phyloP scores from a whole-genome alignment of 2,329 filamentous ascomycete species.

The Botrytis deweyae region DNA sequence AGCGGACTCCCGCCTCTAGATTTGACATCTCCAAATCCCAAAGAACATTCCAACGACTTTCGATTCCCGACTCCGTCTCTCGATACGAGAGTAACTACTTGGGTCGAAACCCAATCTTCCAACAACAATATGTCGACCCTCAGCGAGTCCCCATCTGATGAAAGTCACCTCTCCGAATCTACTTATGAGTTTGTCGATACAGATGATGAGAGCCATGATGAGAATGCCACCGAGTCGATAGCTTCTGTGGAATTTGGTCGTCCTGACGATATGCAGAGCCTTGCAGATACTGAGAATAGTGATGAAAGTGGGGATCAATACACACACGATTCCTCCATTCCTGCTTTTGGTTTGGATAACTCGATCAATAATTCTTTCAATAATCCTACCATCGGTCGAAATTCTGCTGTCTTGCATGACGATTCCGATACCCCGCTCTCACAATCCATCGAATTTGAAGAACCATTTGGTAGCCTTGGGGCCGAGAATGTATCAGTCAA shows the following conservation, averaged over 20 bases:
- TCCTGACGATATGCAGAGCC: conserved; percentile 40
- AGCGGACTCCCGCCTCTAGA: conserved; percentile 30
- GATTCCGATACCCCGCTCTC: conserved; percentile 35
- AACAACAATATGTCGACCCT: conserved; percentile 35
- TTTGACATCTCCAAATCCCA: conserved; percentile 21
- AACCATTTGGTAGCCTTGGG: conserved; percentile 41
- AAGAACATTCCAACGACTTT: conserved; percentile 27
- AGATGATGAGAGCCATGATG: conserved; percentile 39
- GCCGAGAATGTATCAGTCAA: conserved; percentile 47
- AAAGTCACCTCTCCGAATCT: conserved; percentile 37
- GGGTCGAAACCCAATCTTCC: conserved; percentile 34
- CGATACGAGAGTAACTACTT: conserved; percentile 35
- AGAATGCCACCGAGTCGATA: conserved; percentile 39
- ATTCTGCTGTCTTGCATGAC: conserved; percentile 34
- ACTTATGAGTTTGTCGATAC: conserved; percentile 41
- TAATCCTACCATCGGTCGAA: conserved; percentile 38
- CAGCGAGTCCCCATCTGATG: conserved; percentile 36
- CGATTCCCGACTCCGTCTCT: conserved; percentile 34
- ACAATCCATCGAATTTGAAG: conserved; percentile 49
- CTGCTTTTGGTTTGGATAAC: conserved; percentile 33
- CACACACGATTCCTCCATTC: conserved; percentile 23
- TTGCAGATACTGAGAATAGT: conserved; percentile 40
- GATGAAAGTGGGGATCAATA: conserved; percentile 40
- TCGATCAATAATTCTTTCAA: conserved; percentile 35
- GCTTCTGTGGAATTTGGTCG: conserved; percentile 40